Evolutionary conservation across 768 basidiomycete species (phyloP).

Genomic region (Brasilioporus rufonigricans): DNA sequence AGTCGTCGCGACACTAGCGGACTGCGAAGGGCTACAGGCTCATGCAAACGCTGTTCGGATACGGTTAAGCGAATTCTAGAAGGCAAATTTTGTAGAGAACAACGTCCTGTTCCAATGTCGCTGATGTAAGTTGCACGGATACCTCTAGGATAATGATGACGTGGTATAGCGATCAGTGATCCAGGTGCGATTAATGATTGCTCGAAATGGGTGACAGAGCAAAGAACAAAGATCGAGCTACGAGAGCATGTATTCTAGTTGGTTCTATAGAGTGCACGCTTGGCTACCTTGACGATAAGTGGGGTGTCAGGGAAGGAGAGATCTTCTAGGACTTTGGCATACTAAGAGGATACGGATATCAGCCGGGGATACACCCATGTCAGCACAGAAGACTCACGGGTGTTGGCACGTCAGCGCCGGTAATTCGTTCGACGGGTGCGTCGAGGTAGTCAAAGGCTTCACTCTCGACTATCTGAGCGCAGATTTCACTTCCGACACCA

Average conservation of each 20-base stretch:
- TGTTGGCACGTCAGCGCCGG: slow-evolving; percentile 96
- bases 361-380: slow-evolving; percentile 10
- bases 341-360: slow-evolving; percentile 44
- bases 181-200: slow-evolving; percentile 18
- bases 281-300: slow-evolving; percentile 90
- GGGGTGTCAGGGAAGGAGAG: slow-evolving; percentile 93
- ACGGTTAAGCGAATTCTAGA: slow-evolving; percentile 44
- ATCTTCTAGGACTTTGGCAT: slow-evolving; percentile 84
- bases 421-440: slow-evolving; percentile 96
- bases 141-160: slow-evolving; percentile 15
- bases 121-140: slow-evolving; percentile 1
- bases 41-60: slow-evolving; percentile 96
- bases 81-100: neutral
- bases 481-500: slow-evolving; percentile 98
- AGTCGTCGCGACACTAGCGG: slow-evolving; percentile 83
- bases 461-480: slow-evolving; percentile 95
- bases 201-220: slow-evolving; percentile 12
- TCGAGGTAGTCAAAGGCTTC: slow-evolving; percentile 99
- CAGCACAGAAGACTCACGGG: slow-evolving; percentile 59
- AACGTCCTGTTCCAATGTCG: neutral
- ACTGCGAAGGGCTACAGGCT: slow-evolving; percentile 91
- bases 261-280: slow-evolving; percentile 87
- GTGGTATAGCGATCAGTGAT: slow-evolving; percentile 4
- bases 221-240: slow-evolving; percentile 10
- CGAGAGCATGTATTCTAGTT: slow-evolving; percentile 47